These are phyloP conservation scores for Yamadazyma membranifaciens DNA, from an alignment of 1,139 yeast genomes.

Conservation along the genomic window DNA sequence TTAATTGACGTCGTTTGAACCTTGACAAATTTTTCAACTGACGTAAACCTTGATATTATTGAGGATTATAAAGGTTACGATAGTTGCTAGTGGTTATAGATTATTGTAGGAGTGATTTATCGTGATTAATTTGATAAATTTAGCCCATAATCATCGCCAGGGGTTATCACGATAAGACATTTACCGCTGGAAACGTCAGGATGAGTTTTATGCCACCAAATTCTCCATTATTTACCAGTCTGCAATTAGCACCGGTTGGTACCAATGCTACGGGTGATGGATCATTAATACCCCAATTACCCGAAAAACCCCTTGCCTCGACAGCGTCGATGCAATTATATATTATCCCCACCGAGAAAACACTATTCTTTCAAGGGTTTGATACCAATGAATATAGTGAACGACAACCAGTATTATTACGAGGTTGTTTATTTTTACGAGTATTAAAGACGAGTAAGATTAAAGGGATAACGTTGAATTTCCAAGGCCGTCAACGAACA, in stretches of 20 bases:
- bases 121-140: too few species aligned
- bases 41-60: not conserved
- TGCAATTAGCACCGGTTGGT: conserved; percentile 23
- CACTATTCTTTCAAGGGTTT: conserved; percentile 80
- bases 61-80: too few species aligned
- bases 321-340: conserved; percentile 51
- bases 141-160: too few species aligned
- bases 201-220: conserved; percentile 9
- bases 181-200: too few species aligned
- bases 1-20: not conserved
- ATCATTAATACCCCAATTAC: conserved; percentile 40
- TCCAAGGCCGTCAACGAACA: conserved; percentile 75
- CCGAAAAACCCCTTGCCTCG: conserved; percentile 46
- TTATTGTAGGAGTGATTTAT: too few species aligned
- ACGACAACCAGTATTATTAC: conserved; percentile 75
- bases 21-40: not conserved
- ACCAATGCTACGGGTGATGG: conserved; percentile 12
- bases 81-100: too few species aligned
- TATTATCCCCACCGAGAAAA: conserved; percentile 74
- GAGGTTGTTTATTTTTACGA: conserved; percentile 78
- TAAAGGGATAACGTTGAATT: conserved; percentile 62
- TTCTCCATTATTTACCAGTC: conserved; percentile 36
- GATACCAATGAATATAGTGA: conserved; percentile 61
- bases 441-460: conserved; percentile 74
- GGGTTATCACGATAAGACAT: too few species aligned